These are phyloP conservation scores for Sanghuangporus weigelae DNA, from an alignment of 1,284 basidiomycete species.

Conservation along the genomic window DNA sequence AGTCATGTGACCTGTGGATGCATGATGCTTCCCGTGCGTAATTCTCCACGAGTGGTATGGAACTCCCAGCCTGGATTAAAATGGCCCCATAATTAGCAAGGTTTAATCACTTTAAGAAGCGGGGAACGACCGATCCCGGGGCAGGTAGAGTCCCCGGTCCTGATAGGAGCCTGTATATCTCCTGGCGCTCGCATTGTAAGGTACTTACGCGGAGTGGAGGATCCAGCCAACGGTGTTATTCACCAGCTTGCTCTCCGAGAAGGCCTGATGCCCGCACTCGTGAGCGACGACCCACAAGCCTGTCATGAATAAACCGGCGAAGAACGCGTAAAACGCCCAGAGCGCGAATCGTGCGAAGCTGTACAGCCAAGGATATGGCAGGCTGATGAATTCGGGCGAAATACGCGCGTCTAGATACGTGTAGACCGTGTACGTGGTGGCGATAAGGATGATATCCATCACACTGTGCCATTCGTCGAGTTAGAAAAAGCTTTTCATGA, in stretches of 20 bases:
- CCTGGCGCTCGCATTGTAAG: neutral
- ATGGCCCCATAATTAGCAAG: slow-evolving; percentile 20
- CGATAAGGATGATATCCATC: slow-evolving; percentile 74
- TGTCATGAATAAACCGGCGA: slow-evolving; percentile 84
- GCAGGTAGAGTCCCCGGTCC: neutral
- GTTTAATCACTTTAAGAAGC: slow-evolving; percentile 25
- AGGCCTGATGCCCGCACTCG: slow-evolving; percentile 94
- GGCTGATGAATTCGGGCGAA: slow-evolving; percentile 45
- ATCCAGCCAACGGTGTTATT: slow-evolving; percentile 96
- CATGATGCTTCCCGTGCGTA: slow-evolving; percentile 95
- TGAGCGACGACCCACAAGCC: slow-evolving; percentile 94
- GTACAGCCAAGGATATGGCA: slow-evolving; percentile 64
- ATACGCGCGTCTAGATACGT: slow-evolving; percentile 65
- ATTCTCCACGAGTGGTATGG: slow-evolving; percentile 99
- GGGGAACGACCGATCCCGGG: neutral
- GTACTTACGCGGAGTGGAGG: slow-evolving; percentile 79
- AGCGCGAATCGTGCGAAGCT: slow-evolving; percentile 59
- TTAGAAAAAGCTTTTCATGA: slow-evolving; percentile 17
- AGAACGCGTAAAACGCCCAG: slow-evolving; percentile 83
- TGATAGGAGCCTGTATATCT: too few species aligned
- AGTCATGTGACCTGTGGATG: slow-evolving; percentile 90
- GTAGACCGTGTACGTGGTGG: slow-evolving; percentile 64
- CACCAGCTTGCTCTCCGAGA: slow-evolving; percentile 90
- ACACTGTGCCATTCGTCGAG: slow-evolving; percentile 37
- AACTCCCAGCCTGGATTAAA: slow-evolving; percentile 68